These are phyloP conservation scores for Aquilaria agallochum DNA, from an alignment of 441 rosid genomes.

Conservation along the genomic window DNA sequence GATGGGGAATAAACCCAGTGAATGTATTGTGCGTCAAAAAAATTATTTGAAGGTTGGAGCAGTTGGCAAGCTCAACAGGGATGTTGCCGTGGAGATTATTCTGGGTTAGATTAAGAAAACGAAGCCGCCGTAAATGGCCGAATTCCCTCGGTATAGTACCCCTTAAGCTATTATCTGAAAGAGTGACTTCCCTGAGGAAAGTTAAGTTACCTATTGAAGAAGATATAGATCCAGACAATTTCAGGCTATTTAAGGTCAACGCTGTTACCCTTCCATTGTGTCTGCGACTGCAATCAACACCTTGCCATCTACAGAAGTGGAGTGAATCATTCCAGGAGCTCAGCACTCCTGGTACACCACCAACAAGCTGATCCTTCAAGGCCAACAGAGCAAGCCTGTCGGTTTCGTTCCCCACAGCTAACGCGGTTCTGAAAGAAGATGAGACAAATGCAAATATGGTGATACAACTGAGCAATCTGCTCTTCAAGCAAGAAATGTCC, in stretches of 20 bases:
- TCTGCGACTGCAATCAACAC: conserved; percentile 19
- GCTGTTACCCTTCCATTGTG: conserved; percentile 16
- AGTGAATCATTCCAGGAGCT: conserved; percentile 24
- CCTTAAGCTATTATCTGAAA: not conserved
- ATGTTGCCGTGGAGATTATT: conserved; percentile 12
- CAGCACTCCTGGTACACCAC: conserved; percentile 10
- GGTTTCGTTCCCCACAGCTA: conserved; percentile 15
- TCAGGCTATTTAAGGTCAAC: not conserved
- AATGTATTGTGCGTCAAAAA: not conserved
- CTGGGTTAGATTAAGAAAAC: not conserved
- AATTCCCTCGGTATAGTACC: conserved; percentile 1
- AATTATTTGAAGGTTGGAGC: not conserved
- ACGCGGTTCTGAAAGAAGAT: not conserved
- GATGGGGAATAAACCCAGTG: not conserved
- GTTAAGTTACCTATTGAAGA: conserved; percentile 8
- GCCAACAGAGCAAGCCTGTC: conserved; percentile 18
- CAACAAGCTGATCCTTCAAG: conserved; percentile 10
- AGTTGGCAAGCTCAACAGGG: conserved; percentile 2
- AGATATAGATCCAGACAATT: not conserved
- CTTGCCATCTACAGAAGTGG: conserved; percentile 28
- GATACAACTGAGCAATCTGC: no score
- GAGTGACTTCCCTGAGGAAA: not conserved
- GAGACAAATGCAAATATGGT: not conserved
- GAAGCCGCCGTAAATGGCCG: conserved; percentile 4
- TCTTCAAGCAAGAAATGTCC: no score